Conservation (phyloP, 371 early-diverging fungal genomes). For the Zychaea mexicana region DNA sequence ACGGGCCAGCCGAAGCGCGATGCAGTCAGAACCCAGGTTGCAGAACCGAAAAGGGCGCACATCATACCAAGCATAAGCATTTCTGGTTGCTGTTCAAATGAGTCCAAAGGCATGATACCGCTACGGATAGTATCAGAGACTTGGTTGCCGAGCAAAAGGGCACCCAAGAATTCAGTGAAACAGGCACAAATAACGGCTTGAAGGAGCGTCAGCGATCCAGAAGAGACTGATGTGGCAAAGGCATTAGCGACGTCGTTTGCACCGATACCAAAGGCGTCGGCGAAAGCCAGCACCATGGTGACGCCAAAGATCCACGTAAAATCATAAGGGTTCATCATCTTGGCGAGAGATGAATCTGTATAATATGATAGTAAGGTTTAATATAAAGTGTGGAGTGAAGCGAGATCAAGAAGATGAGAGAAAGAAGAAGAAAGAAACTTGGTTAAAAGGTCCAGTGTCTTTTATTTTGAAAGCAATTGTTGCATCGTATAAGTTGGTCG, state of each 20-base stretch:
- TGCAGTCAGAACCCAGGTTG: conserved; percentile 78
- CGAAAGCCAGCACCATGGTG: conserved; percentile 65
- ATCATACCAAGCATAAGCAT: conserved; percentile 84
- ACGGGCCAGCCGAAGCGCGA: conserved; percentile 63
- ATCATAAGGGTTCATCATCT: conserved; percentile 60
- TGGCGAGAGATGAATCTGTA: conserved; percentile 3
- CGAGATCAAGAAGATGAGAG: neutral
- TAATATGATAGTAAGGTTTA: no score
- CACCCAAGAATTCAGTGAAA: conserved; percentile 87
- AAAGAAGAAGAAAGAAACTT: neutral
- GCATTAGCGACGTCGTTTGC: conserved; percentile 93
- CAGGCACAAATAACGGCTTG: conserved; percentile 81
- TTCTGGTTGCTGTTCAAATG: conserved; percentile 64
- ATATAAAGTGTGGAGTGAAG: no score
- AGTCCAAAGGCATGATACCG: conserved; percentile 59
- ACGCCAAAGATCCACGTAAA: conserved; percentile 82
- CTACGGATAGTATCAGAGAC: conserved; percentile 80
- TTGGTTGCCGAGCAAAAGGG: conserved; percentile 76
- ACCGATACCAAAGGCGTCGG: conserved; percentile 73
- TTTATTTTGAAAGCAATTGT: no score
- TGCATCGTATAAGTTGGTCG: no score
- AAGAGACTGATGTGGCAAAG: conserved; percentile 87
- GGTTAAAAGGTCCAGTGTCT: no score
- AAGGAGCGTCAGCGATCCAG: conserved; percentile 72
- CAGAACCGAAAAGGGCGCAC: conserved; percentile 79